These are phyloP conservation scores for Magnaporthiopsis poae DNA, from an alignment of 2,329 filamentous ascomycete genomes.

Conservation along the genomic window DNA sequence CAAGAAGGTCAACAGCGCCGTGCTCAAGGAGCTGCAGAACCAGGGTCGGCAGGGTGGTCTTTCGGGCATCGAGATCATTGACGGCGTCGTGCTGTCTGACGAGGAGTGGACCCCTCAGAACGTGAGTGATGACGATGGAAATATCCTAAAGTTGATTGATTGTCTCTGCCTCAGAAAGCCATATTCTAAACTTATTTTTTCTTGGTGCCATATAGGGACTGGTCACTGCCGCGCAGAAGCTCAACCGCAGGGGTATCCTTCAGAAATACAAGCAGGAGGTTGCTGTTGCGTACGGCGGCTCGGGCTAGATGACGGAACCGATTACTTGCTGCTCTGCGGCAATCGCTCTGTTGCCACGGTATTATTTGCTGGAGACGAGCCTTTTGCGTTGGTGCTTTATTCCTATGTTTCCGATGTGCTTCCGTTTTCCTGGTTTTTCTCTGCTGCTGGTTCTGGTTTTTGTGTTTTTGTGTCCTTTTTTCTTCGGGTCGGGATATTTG, in stretches of 20 bases:
- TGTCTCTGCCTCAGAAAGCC: neutral
- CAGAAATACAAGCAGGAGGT: constrained; percentile 53
- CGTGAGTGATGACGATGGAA: constrained; percentile 35
- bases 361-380: neutral
- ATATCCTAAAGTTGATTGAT: neutral
- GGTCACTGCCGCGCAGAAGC: constrained; percentile 61
- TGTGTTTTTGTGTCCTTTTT: neutral
- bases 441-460: neutral
- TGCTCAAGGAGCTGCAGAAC: constrained; percentile 56
- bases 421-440: constrained; percentile 2
- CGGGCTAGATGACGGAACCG: neutral
- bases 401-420: constrained; percentile 6
- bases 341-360: neutral
- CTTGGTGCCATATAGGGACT: constrained; percentile 36
- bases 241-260: constrained; percentile 60
- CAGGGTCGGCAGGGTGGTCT: constrained; percentile 53
- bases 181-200: constrained; percentile 15
- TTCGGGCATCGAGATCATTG: constrained; percentile 58
- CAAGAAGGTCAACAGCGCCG: constrained; percentile 51
- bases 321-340: neutral
- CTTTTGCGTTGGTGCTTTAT: neutral
- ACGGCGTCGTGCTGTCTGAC: constrained; percentile 60
- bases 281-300: constrained; percentile 45
- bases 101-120: constrained; percentile 71
- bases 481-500: neutral